These are phyloP conservation scores for Alternaria infectoria DNA, from an alignment of 2,329 filamentous ascomycete genomes.

Conservation along the genomic window DNA sequence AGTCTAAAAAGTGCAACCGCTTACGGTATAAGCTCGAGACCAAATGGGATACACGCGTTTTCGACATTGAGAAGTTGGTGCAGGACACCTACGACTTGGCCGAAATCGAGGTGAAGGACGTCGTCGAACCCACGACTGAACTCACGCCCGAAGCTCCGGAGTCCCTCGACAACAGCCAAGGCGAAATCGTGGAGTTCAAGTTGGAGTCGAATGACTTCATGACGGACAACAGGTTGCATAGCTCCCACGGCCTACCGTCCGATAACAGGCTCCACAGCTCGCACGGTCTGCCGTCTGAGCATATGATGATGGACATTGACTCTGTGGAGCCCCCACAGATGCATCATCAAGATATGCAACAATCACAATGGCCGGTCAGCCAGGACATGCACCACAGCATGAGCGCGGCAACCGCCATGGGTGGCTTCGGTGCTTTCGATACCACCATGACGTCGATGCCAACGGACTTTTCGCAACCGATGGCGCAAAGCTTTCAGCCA, in stretches of 20 bases:
- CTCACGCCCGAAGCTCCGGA: slow-evolving; percentile 33
- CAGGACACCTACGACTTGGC: slow-evolving; percentile 64
- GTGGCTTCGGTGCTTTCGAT: slow-evolving; percentile 36
- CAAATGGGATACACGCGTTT: slow-evolving; percentile 62
- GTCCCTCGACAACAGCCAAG: slow-evolving; percentile 31
- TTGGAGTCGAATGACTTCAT: slow-evolving; percentile 41
- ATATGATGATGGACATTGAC: slow-evolving; percentile 46
- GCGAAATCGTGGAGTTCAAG: slow-evolving; percentile 46
- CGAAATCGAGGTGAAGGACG: slow-evolving; percentile 40
- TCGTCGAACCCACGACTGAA: slow-evolving; percentile 31
- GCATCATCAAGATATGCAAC: slow-evolving; percentile 38
- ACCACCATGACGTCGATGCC: slow-evolving; percentile 40
- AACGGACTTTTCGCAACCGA: slow-evolving; percentile 40
- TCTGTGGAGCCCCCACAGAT: slow-evolving; percentile 42
- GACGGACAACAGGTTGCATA: slow-evolving; percentile 33
- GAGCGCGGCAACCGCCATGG: slow-evolving; percentile 37
- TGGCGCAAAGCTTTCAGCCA: slow-evolving; percentile 40
- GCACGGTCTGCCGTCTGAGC: slow-evolving; percentile 38
- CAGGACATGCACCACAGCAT: slow-evolving; percentile 40
- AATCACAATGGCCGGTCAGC: slow-evolving; percentile 44
- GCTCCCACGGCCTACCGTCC: slow-evolving; percentile 38
- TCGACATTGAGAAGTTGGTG: slow-evolving; percentile 64
- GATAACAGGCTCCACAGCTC: slow-evolving; percentile 38
- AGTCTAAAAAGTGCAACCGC: slow-evolving; percentile 68
- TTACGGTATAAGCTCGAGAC: slow-evolving; percentile 70